Percentiles rank a stretch among this genome's conserved stretches.
These are phyloP conservation scores for Ajuga chamaepitys DNA, from an alignment of 257 asterid species.

Conservation along the genomic window DNA sequence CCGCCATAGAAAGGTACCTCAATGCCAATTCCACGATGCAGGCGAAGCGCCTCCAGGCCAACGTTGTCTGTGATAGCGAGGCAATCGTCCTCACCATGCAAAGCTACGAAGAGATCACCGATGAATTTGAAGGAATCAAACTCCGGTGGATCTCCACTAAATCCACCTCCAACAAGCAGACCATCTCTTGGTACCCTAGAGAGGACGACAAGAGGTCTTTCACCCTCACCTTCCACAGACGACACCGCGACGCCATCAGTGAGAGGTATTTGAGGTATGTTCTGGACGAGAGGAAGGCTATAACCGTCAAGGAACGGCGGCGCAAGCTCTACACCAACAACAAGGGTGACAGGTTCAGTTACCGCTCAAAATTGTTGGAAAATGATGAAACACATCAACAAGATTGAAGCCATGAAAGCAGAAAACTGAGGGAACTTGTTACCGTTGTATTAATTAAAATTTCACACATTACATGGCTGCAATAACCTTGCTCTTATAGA, in stretches of 20 bases:
- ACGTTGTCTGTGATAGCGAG: slow-evolving; percentile 29
- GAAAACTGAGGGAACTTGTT: no score
- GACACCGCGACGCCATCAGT: slow-evolving; percentile 20
- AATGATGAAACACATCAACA: no score
- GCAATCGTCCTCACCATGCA: slow-evolving; percentile 45
- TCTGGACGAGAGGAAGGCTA: slow-evolving; percentile 38
- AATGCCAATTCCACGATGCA: slow-evolving; percentile 38
- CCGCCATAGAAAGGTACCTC: slow-evolving; percentile 44
- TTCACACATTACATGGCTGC: no score
- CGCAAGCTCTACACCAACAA: slow-evolving; percentile 40
- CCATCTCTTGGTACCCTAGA: slow-evolving; percentile 33
- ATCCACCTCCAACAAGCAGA: neutral
- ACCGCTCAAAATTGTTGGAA: no score
- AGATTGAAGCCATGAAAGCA: no score
- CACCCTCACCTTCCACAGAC: slow-evolving; percentile 39
- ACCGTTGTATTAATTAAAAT: no score
- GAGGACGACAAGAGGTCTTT: slow-evolving; percentile 34
- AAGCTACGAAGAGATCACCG: slow-evolving; percentile 46
- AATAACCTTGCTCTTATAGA: no score
- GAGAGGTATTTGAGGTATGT: slow-evolving; percentile 32
- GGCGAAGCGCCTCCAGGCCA: slow-evolving; percentile 49
- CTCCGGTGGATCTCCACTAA: slow-evolving; percentile 47
- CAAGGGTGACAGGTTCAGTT: slow-evolving; percentile 31
- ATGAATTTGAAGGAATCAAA: slow-evolving; percentile 31
- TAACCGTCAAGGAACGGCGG: slow-evolving; percentile 32